Evolutionary conservation across 768 basidiomycete genomes (phyloP), one percentile per base, ranked within the genome.

Genomic region (Multifurca ochricompacta): DNA sequence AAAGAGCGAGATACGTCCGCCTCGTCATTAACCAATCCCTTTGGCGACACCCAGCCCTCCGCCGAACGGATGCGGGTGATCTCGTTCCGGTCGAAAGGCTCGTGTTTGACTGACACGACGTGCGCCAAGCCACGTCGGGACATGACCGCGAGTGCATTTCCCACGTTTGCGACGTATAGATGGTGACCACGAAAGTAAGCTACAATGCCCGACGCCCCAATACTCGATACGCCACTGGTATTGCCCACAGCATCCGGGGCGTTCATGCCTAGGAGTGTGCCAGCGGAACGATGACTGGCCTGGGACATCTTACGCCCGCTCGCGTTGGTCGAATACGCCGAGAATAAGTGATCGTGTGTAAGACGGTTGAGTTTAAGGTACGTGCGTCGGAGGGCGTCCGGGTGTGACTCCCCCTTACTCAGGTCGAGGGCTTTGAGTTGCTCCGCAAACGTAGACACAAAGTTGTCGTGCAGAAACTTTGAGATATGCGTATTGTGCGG

Each of bases 11-110:
- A 93, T 3, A 91, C 79, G 60, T 91, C 88, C 59, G 89, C 80
- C 63, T 93, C 88, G 64, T 95, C 91, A 68, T 94, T 95, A 56
- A 99, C 85, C 42, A 86, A 74, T 3, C 95, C 95, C 44, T 84
- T 81, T 10, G 90, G 87, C 1, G 92, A 92, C 49, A 99, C 83
- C 86, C 90, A 98, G 1, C 92, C 95, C 64, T 97, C 95, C 7
- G 92, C 90, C 1, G 80, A 72, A 25, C 95, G 82, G 56, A 98
- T 97, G n/a, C 94, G 78, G 13, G 74, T 76, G 7, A 85, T 90
- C 71, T 99, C 96, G 6, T 72, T 69, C 14, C 84, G 78, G 62
- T 97, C 89, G 58, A 90, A 92, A 0, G 96, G 95, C 55, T 93
- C 88, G 63, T 99, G 96, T 61, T 82, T 80, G 58, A 74, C 77